Conservation (phyloP, 805 yeast species). For the Blastobotrys terrestris region DNA sequence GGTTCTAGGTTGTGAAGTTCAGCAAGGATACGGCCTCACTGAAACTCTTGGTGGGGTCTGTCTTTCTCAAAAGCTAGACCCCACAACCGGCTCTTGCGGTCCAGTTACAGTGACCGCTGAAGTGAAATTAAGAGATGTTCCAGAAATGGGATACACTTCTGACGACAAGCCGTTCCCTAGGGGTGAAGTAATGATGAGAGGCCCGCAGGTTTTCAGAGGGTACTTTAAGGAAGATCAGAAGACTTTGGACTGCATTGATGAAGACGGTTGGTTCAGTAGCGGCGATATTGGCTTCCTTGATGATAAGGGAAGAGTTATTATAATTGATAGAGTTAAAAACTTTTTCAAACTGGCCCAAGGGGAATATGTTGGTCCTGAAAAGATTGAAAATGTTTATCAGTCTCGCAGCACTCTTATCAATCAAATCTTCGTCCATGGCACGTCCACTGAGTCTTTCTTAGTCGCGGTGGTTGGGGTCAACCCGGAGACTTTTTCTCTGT, state of each 20-base stretch:
- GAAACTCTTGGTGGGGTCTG: constrained; percentile 61
- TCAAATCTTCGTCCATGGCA: constrained; percentile 61
- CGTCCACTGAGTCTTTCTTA: constrained; percentile 47
- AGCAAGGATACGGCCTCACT: constrained; percentile 73
- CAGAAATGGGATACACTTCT: constrained; percentile 51
- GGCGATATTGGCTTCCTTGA: constrained; percentile 60
- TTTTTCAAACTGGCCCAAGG: constrained; percentile 66
- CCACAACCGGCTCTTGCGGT: constrained; percentile 52
- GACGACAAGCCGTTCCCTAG: constrained; percentile 38
- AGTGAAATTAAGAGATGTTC: constrained; percentile 55
- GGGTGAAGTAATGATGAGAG: constrained; percentile 60
- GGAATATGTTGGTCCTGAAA: constrained; percentile 70
- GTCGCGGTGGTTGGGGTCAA: constrained; percentile 63
- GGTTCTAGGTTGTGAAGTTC: constrained; percentile 46
- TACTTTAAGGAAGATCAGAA: constrained; percentile 54
- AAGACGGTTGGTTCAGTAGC: constrained; percentile 59
- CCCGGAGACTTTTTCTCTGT: constrained; percentile 36
- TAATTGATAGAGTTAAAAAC: constrained; percentile 72
- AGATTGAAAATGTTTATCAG: constrained; percentile 58
- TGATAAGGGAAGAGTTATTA: constrained; percentile 46
- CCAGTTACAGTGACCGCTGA: constrained; percentile 51
- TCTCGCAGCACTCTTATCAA: constrained; percentile 44
- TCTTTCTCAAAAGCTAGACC: constrained; percentile 38
- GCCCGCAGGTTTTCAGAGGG: constrained; percentile 53
- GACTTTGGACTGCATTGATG: constrained; percentile 46